A percentile compares a stretch with the other conserved stretches of the same genome.
These are phyloP conservation scores for Cudoniella acicularis DNA, from an alignment of 495 filamentous ascomycete species.

Conservation along the genomic window DNA sequence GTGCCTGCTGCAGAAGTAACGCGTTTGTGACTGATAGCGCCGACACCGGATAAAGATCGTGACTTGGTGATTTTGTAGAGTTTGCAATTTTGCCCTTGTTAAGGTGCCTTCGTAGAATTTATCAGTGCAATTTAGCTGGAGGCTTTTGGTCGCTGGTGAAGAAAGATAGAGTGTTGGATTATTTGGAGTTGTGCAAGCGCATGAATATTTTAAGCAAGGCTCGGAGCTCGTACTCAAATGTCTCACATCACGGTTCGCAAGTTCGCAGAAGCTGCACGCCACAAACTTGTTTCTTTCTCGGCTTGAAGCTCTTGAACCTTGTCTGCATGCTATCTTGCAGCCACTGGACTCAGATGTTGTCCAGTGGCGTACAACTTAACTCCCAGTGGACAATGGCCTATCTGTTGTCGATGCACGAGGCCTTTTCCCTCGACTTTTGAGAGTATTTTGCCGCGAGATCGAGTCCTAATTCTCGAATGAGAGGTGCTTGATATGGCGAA, in stretches of 20 bases:
- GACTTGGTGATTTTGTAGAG: not conserved
- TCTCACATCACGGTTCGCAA: not conserved
- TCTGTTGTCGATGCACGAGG: not conserved
- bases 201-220: not conserved
- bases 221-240: not conserved
- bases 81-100: not conserved
- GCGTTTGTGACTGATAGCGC: not conserved
- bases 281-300: slow-evolving; percentile 7
- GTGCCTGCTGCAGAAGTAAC: not conserved
- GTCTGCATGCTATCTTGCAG: not conserved
- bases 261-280: not conserved
- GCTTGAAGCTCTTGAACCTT: not conserved
- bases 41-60: not conserved
- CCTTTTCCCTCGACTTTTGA: not conserved
- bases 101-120: not conserved
- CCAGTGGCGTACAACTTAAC: not conserved
- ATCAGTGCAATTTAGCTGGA: not conserved
- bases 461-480: slow-evolving; percentile 5
- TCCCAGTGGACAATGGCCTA: not conserved
- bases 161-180: not conserved
- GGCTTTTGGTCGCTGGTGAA: not conserved
- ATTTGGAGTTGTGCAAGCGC: not conserved
- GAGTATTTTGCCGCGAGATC: no score
- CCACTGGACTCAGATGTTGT: not conserved
- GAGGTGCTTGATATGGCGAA: not conserved